These are phyloP conservation scores for Vigna mungo DNA, from an alignment of 306 rosid species.

Conservation along the genomic window DNA sequence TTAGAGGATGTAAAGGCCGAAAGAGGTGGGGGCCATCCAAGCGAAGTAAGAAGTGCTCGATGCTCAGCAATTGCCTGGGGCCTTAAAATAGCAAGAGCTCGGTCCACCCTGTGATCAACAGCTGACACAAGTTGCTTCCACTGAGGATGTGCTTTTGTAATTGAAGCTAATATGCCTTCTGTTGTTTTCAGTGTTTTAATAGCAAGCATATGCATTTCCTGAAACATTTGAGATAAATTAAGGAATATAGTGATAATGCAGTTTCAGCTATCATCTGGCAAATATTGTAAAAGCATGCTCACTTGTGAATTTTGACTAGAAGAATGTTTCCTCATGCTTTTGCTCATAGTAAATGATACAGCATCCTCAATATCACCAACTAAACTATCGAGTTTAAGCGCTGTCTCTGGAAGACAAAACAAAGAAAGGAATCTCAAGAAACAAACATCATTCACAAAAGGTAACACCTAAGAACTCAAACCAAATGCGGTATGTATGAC, in stretches of 20 bases:
- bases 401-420: slow-evolving; percentile 72
- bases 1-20: slow-evolving; percentile 56
- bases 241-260: slow-evolving; percentile 22
- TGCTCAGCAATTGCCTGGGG: slow-evolving; percentile 93
- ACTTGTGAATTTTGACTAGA: slow-evolving; percentile 69
- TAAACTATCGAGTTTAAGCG: slow-evolving; percentile 85
- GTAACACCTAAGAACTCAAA: slow-evolving; percentile 36
- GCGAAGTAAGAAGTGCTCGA: slow-evolving; percentile 79
- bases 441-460: slow-evolving; percentile 10
- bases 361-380: slow-evolving; percentile 95
- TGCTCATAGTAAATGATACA: slow-evolving; percentile 75
- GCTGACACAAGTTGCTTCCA: slow-evolving; percentile 87
- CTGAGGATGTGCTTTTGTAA: slow-evolving; percentile 70
- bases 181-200: slow-evolving; percentile 68
- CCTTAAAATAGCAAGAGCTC: slow-evolving; percentile 88
- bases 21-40: slow-evolving; percentile 96
- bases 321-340: slow-evolving; percentile 68
- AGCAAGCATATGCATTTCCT: slow-evolving; percentile 74
- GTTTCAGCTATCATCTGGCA: slow-evolving; percentile 38
- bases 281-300: slow-evolving; percentile 47
- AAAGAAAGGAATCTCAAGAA: slow-evolving; percentile 33
- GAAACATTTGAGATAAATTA: slow-evolving; percentile 48
- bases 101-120: slow-evolving; percentile 92
- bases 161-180: slow-evolving; percentile 70
- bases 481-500: slow-evolving; percentile 6